A percentile compares a stretch with the other conserved stretches of the same genome.
phyloP scores from a whole-genome alignment of 108 stramenopile genomes.

The Poteriospumella lacustris region DNA sequence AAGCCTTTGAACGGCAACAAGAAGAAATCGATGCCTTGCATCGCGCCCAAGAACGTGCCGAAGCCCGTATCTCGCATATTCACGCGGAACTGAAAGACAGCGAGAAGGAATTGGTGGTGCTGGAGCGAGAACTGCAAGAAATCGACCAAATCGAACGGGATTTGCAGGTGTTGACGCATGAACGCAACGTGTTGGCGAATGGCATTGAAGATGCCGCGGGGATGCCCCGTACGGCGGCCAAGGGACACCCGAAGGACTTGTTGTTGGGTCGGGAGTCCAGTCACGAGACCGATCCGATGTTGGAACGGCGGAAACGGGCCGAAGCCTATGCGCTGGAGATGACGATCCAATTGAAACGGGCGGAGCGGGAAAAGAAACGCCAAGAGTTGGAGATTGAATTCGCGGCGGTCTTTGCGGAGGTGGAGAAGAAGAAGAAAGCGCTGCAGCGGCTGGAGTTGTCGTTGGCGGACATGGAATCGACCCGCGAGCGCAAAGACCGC shows the following conservation, averaged over 20 bases:
- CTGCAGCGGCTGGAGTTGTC: constrained; percentile 45
- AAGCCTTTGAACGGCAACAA: constrained; percentile 59
- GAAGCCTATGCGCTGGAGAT: constrained; percentile 55
- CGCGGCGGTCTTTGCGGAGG: constrained; percentile 46
- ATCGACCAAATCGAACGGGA: constrained; percentile 60
- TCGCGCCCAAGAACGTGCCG: constrained; percentile 57
- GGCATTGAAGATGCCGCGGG: constrained; percentile 48
- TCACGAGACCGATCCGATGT: background rate
- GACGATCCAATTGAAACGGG: constrained; percentile 55
- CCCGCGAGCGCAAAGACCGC: constrained; percentile 47
- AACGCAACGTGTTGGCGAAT: constrained; percentile 39
- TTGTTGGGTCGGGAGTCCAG: background rate
- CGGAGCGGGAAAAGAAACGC: constrained; percentile 53
- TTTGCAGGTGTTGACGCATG: constrained; percentile 56
- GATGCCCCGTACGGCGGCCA: constrained; percentile 1
- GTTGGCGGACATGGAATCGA: constrained; percentile 56
- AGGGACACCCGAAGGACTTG: constrained; percentile 26
- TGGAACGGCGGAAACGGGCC: constrained; percentile 19
- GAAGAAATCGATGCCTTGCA: constrained; percentile 63
- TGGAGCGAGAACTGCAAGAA: constrained; percentile 59
- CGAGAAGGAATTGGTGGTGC: constrained; percentile 51
- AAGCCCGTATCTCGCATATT: constrained; percentile 53
- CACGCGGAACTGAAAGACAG: constrained; percentile 51
- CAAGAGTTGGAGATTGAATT: constrained; percentile 54
- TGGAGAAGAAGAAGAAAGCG: constrained; percentile 42